Percentiles rank a stretch among this genome's conserved stretches.
phyloP scores from a whole-genome alignment of 2,329 filamentous ascomycete species.

The Botrytis aclada region DNA sequence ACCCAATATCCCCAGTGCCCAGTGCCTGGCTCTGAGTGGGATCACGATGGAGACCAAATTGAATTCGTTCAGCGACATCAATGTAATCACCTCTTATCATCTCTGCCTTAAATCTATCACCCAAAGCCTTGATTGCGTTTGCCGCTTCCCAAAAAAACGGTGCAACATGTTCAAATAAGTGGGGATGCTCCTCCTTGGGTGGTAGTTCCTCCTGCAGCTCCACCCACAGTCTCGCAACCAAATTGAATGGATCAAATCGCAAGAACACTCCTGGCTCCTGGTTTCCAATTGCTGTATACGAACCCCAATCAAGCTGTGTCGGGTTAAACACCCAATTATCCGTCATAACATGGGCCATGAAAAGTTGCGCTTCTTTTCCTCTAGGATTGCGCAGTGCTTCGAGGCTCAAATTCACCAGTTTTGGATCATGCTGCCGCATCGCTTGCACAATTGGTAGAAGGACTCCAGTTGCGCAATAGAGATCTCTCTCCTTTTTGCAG shows the following conservation, averaged over 20 bases:
- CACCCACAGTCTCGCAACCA: not conserved
- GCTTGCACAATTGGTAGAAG: not conserved
- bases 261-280: too few species aligned
- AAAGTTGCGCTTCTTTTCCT: not conserved
- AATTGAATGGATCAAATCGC: not conserved
- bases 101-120: conserved; percentile 21
- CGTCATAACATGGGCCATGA: not conserved
- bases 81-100: conserved; percentile 24
- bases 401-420: not conserved
- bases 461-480: not conserved
- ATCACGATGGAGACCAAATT: conserved; percentile 19
- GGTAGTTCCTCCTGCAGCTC: not conserved
- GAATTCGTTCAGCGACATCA: conserved; percentile 23
- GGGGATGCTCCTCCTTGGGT: too few species aligned
- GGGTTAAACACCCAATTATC: not conserved
- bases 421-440: not conserved
- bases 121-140: conserved; percentile 18
- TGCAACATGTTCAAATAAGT: conserved; percentile 21
- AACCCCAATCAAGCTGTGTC: not conserved
- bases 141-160: conserved; percentile 23
- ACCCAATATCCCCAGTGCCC: not conserved
- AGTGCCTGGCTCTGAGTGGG: not conserved
- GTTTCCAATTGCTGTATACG: not conserved
- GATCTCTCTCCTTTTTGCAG: not conserved
- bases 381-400: not conserved